Evolutionary conservation across 805 yeast species (phyloP), one percentile per base, ranked within the genome.

Genomic region (Millerago galiae): DNA sequence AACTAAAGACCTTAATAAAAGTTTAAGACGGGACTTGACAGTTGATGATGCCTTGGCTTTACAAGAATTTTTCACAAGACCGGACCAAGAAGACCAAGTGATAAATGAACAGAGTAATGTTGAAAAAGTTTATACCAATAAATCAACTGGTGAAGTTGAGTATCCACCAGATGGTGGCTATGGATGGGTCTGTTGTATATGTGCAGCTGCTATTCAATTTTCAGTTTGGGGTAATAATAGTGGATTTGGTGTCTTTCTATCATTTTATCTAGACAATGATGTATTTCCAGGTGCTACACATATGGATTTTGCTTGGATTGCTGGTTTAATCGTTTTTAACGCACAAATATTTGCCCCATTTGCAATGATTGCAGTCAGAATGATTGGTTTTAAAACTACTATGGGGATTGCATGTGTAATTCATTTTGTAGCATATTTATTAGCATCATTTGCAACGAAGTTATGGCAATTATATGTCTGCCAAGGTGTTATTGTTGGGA

Each of bases 221-320:
- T 67, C 74, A 31, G 74, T 86, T 0, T 83, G 91, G 90, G 93
- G 93, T 13, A 73, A 83, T 49, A 82, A 82, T 7, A 44, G 53
- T 47, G 49, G 51, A 4, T 83, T 81, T 3, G 82, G 87, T 25
- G 71, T 83, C 5, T 81, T 78, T 49, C 62, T 83, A 21, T 70
- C 83, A 1, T 70, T 68, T 48, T 83, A 80, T 53, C 48, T 82
- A 18, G 70, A 72, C 34, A 55, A 71, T 40, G 59, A 72, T 35
- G 62, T 69, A 0, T 81, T 78, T 48, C 62, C 65, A 0, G 85
- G 81, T 3, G 81, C 82, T 0, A 56, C 70, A 1, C 72, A 72
- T 39, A 61, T 74, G 42, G 84, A 80, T 45, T 83, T 72, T 57
- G 85, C 87, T 12, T 62, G 75, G 33, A 71, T 83, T 44, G 86